Evolutionary conservation across 805 yeast genomes (phyloP).

Genomic region (Saturnispora besseyi): DNA sequence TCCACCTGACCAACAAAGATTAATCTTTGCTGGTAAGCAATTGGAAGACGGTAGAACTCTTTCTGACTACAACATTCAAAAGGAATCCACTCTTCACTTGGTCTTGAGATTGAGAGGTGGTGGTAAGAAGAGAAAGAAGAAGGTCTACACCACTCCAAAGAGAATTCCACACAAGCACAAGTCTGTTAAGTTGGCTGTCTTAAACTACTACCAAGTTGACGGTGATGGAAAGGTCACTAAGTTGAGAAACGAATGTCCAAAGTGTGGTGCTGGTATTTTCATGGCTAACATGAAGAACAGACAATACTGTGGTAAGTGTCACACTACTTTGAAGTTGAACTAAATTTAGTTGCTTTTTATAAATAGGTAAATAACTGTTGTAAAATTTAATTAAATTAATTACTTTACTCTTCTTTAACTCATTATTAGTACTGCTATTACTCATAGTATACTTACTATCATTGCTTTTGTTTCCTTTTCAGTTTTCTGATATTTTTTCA

Average conservation of each 20-base stretch:
- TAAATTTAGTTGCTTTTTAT: constrained; percentile 10
- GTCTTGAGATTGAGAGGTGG: constrained; percentile 98
- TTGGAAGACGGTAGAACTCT: constrained; percentile 94
- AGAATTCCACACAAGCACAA: constrained; percentile 99
- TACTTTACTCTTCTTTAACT: neutral
- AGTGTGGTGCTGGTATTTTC: constrained; percentile 99
- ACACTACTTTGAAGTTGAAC: constrained; percentile 71
- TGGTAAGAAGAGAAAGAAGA: constrained; percentile 99
- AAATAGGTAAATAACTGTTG: too few relatives aligned
- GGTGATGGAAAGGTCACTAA: constrained; percentile 97
- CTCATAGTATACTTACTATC: neutral
- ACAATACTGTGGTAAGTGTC: constrained; percentile 99
- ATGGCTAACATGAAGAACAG: constrained; percentile 99
- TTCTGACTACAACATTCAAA: constrained; percentile 97
- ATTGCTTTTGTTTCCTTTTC: too few relatives aligned
- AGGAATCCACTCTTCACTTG: constrained; percentile 93
- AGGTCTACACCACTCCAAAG: constrained; percentile 99
- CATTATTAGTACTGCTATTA: neutral
- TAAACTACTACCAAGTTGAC: constrained; percentile 98
- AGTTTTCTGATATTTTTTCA: neutral
- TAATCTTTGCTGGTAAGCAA: constrained; percentile 96
- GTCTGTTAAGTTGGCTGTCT: constrained; percentile 98
- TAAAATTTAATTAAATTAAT: neutral
- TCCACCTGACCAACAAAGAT: constrained; percentile 97
- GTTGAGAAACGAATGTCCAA: constrained; percentile 97